Base-by-base conservation (phyloP, 2,329 filamentous ascomycete species). In the Sporothrix pallida region DNA sequence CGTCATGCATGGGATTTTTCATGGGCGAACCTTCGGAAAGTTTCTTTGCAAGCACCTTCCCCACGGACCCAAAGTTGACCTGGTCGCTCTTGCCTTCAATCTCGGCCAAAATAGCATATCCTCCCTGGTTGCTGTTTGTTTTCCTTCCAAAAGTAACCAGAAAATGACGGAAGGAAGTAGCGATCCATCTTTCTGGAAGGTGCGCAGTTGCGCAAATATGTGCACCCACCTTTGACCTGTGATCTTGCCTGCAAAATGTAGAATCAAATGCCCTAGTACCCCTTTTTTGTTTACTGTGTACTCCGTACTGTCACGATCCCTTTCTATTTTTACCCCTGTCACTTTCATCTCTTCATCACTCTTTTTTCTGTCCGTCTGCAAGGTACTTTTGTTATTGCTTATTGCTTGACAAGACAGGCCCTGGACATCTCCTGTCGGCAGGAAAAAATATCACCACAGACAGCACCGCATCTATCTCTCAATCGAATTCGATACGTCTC, bases 401-500 rank as follows among this genome's bases (percentile, higher is more conserved):
- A 10, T 63, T n/a, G 20, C 20, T 12, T 44, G 60, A 42, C 60
- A 46, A 12, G 60, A 63, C 13, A 60, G 37, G 17, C 13, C 37
- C 37, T 46, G 37, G 10, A 42, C 60, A 65, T 46, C 37, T 42
- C 46, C 17, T 46, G 52, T 56, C 10, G n/a, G n/a, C 20, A 20
- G 7, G 2, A 8, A 15, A 9, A 67, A 42, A 20, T 37, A 58
- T 37, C 42, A 44, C 17, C 65, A 42, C 6, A 48, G 8, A 42
- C 50, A 56, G 56, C 23, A 52, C 44, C 5, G 6, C 46, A 70
- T 23, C 50, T 15, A 0, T 37, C 31, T 37, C 31, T 37, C 31
- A 37, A 7, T 37, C 46, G 13, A 42, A 54, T 54, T 17, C 67
- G 48, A 69, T 60, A 60, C 68, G 68, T 70, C 68, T 70, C 31